Evolutionary conservation across 2,329 filamentous ascomycete genomes (phyloP), one percentile per base, ranked within the genome.

Genomic region (Hypomyces rosellus): DNA sequence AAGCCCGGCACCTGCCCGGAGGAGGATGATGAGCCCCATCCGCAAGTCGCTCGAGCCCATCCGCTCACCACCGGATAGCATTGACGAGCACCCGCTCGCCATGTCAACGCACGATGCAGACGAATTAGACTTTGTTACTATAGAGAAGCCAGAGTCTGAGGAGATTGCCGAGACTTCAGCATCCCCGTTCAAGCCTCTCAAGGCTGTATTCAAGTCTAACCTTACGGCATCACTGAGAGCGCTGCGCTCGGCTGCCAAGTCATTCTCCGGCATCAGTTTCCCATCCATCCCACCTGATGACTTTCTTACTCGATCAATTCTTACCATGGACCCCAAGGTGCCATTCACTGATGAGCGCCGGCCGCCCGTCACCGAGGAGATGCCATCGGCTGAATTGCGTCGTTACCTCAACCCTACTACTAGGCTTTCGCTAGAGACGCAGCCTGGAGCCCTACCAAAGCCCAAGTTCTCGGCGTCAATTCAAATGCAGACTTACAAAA

Each of bases 401-500:
- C 80, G 83, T 43, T 86, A 86, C 58, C 72, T 86, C 16, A 86
- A 86, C 61, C 83, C 83, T 8, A 81, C 80, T 1, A 81, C 74
- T 15, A 64, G 61, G 46, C 59, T 61, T 50, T 65, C 60, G 51
- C 63, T 63, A 38, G 68, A 59, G 51, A 60, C 53, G 22, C 64
- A 53, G 36, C 61, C 64, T 12, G 63, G 63, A 34, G 55, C 59
- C 8, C 57, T 59, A 34, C 49, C 59, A 25, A 39, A 53, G 45
- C 50, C 69, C 53, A 69, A 70, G 47, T 85, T 79, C 59, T 84
- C 81, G 13, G 81, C 83, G 22, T 85, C 83, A 2, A 86, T 86
- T 52, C 82, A 86, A 63, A 85, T 86, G 82, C 81, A 85, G 60
- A 86, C 83, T 1, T 86, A 86, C 71, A 82, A 81, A 61, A 74